Evolutionary conservation across 768 basidiomycete species (phyloP), one percentile per base, ranked within the genome.

Genomic region (Candolleomyces aberdarensis): DNA sequence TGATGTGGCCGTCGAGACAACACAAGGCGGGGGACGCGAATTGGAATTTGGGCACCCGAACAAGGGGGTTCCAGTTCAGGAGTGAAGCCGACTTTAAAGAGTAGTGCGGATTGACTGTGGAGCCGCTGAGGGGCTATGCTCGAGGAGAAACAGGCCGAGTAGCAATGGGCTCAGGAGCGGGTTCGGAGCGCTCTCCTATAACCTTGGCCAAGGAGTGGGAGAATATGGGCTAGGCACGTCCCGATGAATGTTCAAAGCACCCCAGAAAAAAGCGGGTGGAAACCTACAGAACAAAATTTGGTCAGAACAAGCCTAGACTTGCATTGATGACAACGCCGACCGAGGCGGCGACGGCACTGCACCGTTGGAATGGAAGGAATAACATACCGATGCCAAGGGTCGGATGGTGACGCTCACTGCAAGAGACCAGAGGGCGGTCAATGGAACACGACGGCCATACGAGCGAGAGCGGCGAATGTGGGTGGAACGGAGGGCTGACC

Each of bases 401-500:
- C 22, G 10, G 15, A 13, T 26, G 5, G 49, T 6, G 29, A 11
- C 14, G 49, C 32, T 14, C 14, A 32, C 52, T 26, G 32, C 31
- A 31, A 31, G 15, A 8, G 17, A 19, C 49, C 14, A 29, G 19
- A 51, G 29, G 29, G 20, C 46, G 14, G 14, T 54, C 52, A 54
- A 39, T 31, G 32, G 52, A 31, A 13, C 26, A 39, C 52, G 52
- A 20, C 52, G 32, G 11, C 31, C 52, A 54, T 54, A 39, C 15
- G 52, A n/a, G 52, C 11, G 15, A 31, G 8, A 32, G 52, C 36
- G 36, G 36, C 36, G 36, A 36, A 11, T 36, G 36, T 36, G 32
- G 32, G 52, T 54, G 20, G 52, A 39, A 54, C 31, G 52, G 26
- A 32, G 49, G 52, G 52, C 52, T 54, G 52, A 54, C 52, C 52